Conservation (phyloP, 768 basidiomycete genomes). For the Lentinula boryana region DNA sequence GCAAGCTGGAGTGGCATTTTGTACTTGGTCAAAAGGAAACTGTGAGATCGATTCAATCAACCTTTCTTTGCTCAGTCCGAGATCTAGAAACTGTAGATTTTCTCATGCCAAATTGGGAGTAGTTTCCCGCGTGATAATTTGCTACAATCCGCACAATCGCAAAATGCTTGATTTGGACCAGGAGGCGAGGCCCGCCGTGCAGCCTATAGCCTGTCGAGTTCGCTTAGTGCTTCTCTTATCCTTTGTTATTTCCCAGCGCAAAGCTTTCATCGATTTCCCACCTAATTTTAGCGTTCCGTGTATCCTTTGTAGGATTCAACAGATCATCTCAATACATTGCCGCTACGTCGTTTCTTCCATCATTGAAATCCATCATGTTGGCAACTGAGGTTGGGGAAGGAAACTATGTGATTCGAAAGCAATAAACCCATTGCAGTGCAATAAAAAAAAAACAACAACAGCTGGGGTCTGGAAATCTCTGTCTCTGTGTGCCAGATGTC, state of each 20-base stretch:
- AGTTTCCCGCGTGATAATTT: constrained; percentile 3
- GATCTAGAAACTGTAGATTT: constrained; percentile 8
- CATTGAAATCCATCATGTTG: not conserved
- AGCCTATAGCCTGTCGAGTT: not conserved
- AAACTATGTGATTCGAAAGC: not conserved
- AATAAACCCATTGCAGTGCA: not conserved
- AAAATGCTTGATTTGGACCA: not conserved
- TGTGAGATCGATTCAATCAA: constrained; percentile 9
- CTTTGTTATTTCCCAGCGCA: constrained; percentile 5
- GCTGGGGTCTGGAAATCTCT: not conserved
- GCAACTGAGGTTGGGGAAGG: not conserved
- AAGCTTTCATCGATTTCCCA: constrained; percentile 10
- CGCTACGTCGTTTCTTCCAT: not conserved
- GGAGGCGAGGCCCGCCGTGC: not conserved
- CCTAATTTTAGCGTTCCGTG: constrained; percentile 7
- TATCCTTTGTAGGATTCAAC: constrained; percentile 5
- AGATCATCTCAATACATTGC: not conserved
- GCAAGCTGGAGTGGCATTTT: constrained; percentile 1
- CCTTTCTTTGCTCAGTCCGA: constrained; percentile 3
- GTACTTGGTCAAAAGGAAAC: constrained; percentile 1
- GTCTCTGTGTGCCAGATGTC: not conserved
- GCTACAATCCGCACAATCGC: constrained; percentile 1
- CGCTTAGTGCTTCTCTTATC: not conserved
- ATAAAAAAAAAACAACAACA: not conserved
- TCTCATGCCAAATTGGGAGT: constrained; percentile 1